Conservation (phyloP, 306 rosid species). For the Dryas alaskensis region DNA sequence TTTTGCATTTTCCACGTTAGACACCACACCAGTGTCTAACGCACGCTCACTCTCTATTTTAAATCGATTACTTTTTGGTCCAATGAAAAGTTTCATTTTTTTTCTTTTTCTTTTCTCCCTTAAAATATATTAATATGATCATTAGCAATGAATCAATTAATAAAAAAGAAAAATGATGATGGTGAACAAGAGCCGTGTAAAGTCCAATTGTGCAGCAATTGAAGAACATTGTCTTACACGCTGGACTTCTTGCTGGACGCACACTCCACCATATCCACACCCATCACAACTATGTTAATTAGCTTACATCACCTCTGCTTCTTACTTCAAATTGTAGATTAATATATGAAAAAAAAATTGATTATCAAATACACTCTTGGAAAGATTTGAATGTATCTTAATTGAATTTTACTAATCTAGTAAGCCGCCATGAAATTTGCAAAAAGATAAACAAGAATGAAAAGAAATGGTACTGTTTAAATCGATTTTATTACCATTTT, state of each 20-base stretch:
- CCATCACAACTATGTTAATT: background rate
- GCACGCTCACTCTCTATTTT: background rate
- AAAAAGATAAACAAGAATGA: background rate
- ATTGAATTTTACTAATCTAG: background rate
- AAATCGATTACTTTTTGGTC: background rate
- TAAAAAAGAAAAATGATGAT: background rate
- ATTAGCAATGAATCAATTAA: background rate
- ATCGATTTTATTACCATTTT: too few relatives aligned
- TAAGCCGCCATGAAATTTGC: constrained; percentile 1
- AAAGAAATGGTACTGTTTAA: too few relatives aligned
- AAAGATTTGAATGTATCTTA: background rate
- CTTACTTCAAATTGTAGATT: background rate
- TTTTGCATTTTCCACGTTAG: background rate
- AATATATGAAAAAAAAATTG: background rate
- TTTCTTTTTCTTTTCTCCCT: background rate
- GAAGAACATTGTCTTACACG: constrained; percentile 10
- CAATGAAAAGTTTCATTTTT: background rate
- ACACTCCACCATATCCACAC: background rate
- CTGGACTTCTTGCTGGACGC: constrained; percentile 16
- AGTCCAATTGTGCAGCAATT: background rate
- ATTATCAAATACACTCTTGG: background rate
- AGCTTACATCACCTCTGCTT: background rate
- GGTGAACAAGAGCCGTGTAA: background rate
- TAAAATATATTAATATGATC: too few relatives aligned
- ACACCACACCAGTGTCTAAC: too few relatives aligned